Conservation (phyloP, 306 rosid species). For the Hippophae gyantsensis region DNA sequence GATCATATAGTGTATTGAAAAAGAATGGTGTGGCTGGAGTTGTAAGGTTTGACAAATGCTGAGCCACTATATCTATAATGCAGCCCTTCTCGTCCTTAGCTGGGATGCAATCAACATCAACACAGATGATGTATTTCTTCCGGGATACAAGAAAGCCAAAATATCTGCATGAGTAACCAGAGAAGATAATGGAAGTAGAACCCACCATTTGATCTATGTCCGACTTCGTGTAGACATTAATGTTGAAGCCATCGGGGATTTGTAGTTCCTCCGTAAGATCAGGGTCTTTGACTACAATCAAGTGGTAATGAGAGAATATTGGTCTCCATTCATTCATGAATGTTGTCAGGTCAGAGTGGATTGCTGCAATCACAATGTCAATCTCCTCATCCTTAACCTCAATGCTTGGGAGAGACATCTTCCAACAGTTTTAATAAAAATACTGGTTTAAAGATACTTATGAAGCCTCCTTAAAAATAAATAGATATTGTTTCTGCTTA, state of each 20-base stretch:
- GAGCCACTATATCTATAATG: constrained; percentile 57
- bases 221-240: constrained; percentile 47
- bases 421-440: constrained; percentile 18
- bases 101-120: constrained; percentile 90
- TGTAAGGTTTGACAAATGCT: constrained; percentile 67
- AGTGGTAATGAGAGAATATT: constrained; percentile 63
- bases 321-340: constrained; percentile 80
- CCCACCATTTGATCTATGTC: constrained; percentile 68
- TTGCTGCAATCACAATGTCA: constrained; percentile 83
- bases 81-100: constrained; percentile 54
- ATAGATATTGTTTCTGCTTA: constrained; percentile 16
- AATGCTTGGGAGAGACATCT: constrained; percentile 59
- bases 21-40: constrained; percentile 99
- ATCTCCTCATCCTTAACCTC: constrained; percentile 42
- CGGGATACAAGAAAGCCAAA: constrained; percentile 76
- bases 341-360: constrained; percentile 52
- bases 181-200: constrained; percentile 58
- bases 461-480: constrained; percentile 10
- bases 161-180: constrained; percentile 93
- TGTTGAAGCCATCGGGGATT: constrained; percentile 63
- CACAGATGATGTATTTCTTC: constrained; percentile 71
- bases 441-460: constrained; percentile 12
- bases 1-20: constrained; percentile 93
- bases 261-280: constrained; percentile 65
- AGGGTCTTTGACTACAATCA: constrained; percentile 83